Evolutionary conservation across 106 monocot species (phyloP).

Genomic region (Acorus calamus): DNA sequence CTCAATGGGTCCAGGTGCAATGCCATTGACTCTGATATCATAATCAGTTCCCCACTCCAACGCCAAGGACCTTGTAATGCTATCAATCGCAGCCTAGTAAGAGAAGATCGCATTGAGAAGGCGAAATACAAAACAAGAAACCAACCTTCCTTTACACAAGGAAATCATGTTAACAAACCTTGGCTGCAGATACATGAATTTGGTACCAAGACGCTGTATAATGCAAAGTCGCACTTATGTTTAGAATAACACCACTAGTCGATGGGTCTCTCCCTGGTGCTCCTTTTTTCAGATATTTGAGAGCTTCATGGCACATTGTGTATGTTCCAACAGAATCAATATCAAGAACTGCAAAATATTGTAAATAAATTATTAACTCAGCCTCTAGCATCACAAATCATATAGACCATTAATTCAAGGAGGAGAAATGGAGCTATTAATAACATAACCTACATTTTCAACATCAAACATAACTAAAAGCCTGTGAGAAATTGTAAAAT

Average conservation of each 20-base stretch:
- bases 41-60: slow-evolving; percentile 97
- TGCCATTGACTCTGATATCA: slow-evolving; percentile 85
- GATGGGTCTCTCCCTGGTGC: slow-evolving; percentile 37
- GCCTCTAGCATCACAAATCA: background rate
- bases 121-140: too few relatives aligned
- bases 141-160: too few relatives aligned
- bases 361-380: background rate
- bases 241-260: slow-evolving; percentile 68
- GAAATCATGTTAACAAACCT: slow-evolving; percentile 28
- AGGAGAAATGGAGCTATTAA: background rate
- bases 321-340: slow-evolving; percentile 93
- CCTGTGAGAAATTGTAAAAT: background rate
- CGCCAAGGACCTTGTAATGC: slow-evolving; percentile 84
- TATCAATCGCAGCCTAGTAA: slow-evolving; percentile 93
- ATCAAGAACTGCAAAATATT: slow-evolving; percentile 51
- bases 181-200: slow-evolving; percentile 90
- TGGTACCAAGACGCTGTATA: slow-evolving; percentile 94
- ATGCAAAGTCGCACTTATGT: slow-evolving; percentile 91
- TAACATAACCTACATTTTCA: background rate
- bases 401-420: background rate
- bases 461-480: background rate
- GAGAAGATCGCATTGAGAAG: too few relatives aligned
- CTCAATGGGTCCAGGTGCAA: slow-evolving; percentile 89
- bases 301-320: slow-evolving; percentile 75
- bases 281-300: slow-evolving; percentile 83